Conservation (phyloP, 106 monocot genomes). For the Iris macrosiphon region DNA sequence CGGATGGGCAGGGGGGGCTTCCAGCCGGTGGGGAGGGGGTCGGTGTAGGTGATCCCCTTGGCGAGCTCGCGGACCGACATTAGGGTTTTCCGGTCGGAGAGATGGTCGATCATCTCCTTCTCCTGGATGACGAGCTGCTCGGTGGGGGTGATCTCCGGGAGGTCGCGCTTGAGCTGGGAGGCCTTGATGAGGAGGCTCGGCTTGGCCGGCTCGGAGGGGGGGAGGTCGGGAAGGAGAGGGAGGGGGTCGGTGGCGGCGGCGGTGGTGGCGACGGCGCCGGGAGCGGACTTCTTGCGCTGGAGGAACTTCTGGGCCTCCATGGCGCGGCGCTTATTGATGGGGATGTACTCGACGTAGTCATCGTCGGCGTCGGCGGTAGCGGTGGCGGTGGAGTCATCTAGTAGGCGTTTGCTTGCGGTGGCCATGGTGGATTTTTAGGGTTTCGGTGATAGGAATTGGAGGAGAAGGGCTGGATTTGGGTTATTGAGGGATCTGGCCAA, state of each 20-base stretch:
- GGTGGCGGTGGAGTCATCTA: not conserved
- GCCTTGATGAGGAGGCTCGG: conserved; percentile 87
- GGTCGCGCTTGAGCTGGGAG: conserved; percentile 74
- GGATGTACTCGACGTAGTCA: conserved; percentile 75
- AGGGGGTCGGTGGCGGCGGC: conserved; percentile 4
- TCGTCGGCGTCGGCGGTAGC: conserved; percentile 27
- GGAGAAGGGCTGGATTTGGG: no score
- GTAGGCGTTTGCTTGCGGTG: no score
- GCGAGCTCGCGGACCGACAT: conserved; percentile 97
- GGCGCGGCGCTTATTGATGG: conserved; percentile 77
- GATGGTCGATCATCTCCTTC: conserved; percentile 95
- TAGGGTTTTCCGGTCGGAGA: conserved; percentile 91
- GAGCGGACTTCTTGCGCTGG: conserved; percentile 34
- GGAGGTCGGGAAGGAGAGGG: conserved; percentile 1
- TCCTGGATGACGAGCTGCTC: conserved; percentile 80
- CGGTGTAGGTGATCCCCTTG: conserved; percentile 90
- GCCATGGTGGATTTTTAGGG: no score
- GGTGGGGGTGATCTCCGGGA: conserved; percentile 73
- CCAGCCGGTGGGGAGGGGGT: conserved; percentile 86
- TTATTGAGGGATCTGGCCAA: no score
- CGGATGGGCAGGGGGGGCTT: conserved; percentile 80
- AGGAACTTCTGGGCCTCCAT: conserved; percentile 80
- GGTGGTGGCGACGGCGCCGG: conserved; percentile 5
- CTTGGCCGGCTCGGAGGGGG: conserved; percentile 32
- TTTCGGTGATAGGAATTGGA: no score